Evolutionary conservation across 495 filamentous ascomycete species (phyloP).

Genomic region (Aspergillus heteromorphus): DNA sequence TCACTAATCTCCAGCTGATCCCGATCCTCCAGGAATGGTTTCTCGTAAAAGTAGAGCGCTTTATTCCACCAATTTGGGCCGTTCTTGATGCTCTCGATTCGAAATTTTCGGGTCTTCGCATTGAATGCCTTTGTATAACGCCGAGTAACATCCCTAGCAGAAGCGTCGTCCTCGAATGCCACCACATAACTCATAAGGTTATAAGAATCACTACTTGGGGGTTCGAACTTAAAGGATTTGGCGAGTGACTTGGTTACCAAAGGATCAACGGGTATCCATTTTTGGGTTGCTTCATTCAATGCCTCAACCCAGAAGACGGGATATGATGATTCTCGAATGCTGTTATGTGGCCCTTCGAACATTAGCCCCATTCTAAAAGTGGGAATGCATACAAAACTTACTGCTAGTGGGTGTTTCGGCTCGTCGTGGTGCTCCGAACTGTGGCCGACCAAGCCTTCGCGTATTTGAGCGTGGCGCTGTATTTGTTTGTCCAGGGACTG

Average conservation of each 20-base stretch:
- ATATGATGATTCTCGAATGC: slow-evolving; percentile 49
- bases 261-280: slow-evolving; percentile 87
- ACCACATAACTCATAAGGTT: slow-evolving; percentile 80
- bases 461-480: slow-evolving; percentile 16
- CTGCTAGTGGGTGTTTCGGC: slow-evolving; percentile 4
- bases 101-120: slow-evolving; percentile 72
- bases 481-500: slow-evolving; percentile 20
- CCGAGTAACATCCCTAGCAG: slow-evolving; percentile 72
- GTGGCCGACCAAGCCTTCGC: slow-evolving; percentile 41
- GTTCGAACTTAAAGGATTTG: slow-evolving; percentile 73
- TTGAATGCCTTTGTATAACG: slow-evolving; percentile 79
- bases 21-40: slow-evolving; percentile 52
- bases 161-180: slow-evolving; percentile 74
- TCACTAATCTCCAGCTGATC: slow-evolving; percentile 81
- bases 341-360: slow-evolving; percentile 15
- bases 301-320: slow-evolving; percentile 94
- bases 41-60: slow-evolving; percentile 55
- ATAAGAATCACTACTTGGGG: slow-evolving; percentile 63
- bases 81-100: slow-evolving; percentile 62
- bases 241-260: slow-evolving; percentile 71
- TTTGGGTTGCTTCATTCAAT: slow-evolving; percentile 75
- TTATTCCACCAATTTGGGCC: slow-evolving; percentile 71
- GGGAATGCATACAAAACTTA: not conserved
- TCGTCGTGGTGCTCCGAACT: slow-evolving; percentile 28
- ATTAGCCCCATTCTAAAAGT: not conserved